Percentiles rank a stretch among this genome's conserved stretches.
These are phyloP conservation scores for Russula dissimulans DNA, from an alignment of 768 basidiomycete species.

Conservation along the genomic window DNA sequence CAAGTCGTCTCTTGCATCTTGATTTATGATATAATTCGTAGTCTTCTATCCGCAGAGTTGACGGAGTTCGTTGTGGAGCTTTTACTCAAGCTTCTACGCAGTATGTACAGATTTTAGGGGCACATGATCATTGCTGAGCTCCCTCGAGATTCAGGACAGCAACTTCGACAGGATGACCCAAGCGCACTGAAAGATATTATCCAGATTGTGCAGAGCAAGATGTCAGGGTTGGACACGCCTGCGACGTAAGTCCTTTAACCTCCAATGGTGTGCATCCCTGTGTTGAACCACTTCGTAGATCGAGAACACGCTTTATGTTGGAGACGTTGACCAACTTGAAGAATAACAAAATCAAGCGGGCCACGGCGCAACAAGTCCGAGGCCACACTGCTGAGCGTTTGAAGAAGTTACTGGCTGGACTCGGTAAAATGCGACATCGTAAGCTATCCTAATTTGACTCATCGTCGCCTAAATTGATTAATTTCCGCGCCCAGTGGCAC, in stretches of 20 bases:
- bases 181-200: constrained; percentile 88
- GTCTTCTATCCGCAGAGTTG: constrained; percentile 54
- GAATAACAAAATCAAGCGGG: constrained; percentile 74
- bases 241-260: constrained; percentile 37
- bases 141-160: constrained; percentile 73
- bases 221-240: constrained; percentile 39
- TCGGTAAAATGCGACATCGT: constrained; percentile 76
- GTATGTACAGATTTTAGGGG: constrained; percentile 34
- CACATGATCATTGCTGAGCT: neutral
- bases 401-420: constrained; percentile 75
- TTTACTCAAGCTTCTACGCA: constrained; percentile 73
- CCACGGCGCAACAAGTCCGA: constrained; percentile 55
- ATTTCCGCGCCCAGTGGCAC: constrained; percentile 45
- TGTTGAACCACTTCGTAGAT: constrained; percentile 37
- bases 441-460: constrained; percentile 17
- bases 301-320: constrained; percentile 90
- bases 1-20: constrained; percentile 83
- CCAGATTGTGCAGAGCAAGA: constrained; percentile 65
- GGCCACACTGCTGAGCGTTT: constrained; percentile 72
- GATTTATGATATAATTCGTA: constrained; percentile 84
- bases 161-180: constrained; percentile 88
- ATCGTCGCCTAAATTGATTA: neutral
- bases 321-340: constrained; percentile 89
- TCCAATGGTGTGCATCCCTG: neutral
- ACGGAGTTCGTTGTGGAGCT: constrained; percentile 80